Evolutionary conservation across 192 early-diverging fungal species (phyloP).

Genomic region (Gaertneriomyces sp.): DNA sequence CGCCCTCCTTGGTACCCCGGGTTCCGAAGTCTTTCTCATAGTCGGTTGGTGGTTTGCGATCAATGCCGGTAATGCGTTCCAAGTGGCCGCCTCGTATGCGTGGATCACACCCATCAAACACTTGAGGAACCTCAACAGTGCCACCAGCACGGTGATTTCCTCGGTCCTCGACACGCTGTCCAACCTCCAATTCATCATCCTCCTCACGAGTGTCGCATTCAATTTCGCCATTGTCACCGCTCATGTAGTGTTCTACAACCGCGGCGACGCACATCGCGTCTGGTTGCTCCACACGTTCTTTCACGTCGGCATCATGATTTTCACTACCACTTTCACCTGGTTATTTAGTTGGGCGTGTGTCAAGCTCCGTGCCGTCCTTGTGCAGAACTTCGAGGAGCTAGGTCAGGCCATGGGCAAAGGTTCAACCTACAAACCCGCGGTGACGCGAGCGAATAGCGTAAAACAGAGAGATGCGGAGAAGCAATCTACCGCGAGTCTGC

Average conservation of each 20-base stretch:
- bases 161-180: neutral
- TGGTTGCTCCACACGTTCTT: neutral
- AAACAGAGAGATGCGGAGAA: too few species aligned
- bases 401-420: too few species aligned
- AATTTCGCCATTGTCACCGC: neutral
- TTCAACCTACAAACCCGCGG: too few species aligned
- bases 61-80: constrained; percentile 1
- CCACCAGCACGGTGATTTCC: neutral
- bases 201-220: neutral
- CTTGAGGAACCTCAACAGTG: neutral
- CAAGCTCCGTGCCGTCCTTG: neutral
- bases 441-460: too few species aligned
- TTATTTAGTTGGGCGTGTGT: neutral
- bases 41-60: neutral
- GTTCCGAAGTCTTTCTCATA: too few species aligned
- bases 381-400: too few species aligned
- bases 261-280: neutral
- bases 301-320: neutral
- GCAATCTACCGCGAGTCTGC: too few species aligned
- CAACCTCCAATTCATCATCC: constrained; percentile 1
- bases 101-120: neutral
- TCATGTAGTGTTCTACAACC: neutral
- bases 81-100: neutral
- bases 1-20: too few species aligned
- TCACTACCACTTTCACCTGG: neutral